These are phyloP conservation scores for Boletus insuetus DNA, from an alignment of 768 basidiomycete species.

Conservation along the genomic window DNA sequence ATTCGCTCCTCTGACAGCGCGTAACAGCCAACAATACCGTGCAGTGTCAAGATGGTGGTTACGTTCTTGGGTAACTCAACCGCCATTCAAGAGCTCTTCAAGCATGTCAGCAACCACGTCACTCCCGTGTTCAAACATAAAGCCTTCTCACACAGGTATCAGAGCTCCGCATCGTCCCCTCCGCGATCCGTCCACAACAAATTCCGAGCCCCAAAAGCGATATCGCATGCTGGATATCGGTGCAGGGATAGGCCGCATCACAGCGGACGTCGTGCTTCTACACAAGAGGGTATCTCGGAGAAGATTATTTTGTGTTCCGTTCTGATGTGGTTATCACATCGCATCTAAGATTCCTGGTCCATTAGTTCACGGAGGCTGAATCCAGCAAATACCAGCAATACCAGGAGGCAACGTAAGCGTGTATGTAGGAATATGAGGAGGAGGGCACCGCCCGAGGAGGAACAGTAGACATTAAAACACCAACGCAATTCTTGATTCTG, in stretches of 20 bases:
- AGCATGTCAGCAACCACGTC: conserved; percentile 98
- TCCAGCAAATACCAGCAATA: conserved; percentile 99
- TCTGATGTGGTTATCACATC: neutral
- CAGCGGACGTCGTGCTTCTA: conserved; percentile 26
- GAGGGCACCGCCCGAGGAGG: conserved; percentile 59
- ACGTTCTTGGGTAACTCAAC: conserved; percentile 98
- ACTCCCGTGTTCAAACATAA: conserved; percentile 99
- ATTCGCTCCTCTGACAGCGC: too few species aligned
- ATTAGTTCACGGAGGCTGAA: conserved; percentile 93
- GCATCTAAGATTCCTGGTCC: neutral
- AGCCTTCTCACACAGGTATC: conserved; percentile 97
- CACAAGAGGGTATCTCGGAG: conserved; percentile 99
- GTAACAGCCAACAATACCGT: too few species aligned
- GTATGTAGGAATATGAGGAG: conserved; percentile 65
- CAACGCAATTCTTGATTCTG: conserved; percentile 17
- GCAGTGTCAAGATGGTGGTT: conserved; percentile 62
- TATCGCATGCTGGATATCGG: too few species aligned
- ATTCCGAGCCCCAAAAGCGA: too few species aligned
- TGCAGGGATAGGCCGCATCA: too few species aligned
- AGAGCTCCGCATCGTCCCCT: too few species aligned
- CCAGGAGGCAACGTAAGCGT: conserved; percentile 88
- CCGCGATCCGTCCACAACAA: too few species aligned
- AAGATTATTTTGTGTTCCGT: conserved; percentile 40
- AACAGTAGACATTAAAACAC: conserved; percentile 36
- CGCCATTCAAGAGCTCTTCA: conserved; percentile 97